Evolutionary conservation across 2,329 filamentous ascomycete species (phyloP).

Genomic region (Lachnellula arida): DNA sequence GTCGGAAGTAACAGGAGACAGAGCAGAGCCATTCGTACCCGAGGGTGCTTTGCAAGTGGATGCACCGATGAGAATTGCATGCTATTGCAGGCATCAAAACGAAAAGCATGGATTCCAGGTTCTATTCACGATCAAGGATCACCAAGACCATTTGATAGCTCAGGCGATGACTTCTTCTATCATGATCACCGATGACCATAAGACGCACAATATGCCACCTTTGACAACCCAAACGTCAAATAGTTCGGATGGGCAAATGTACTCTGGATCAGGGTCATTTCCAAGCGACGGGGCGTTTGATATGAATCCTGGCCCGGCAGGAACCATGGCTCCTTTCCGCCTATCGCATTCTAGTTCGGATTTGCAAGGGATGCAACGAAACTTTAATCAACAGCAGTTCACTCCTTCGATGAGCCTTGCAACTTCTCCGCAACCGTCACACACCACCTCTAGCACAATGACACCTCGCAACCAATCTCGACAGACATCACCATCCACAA

Average conservation of each 20-base stretch:
- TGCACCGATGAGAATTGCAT: slow-evolving; percentile 91
- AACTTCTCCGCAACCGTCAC: slow-evolving; percentile 36
- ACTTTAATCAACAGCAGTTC: slow-evolving; percentile 34
- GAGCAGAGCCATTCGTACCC: slow-evolving; percentile 42
- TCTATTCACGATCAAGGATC: slow-evolving; percentile 91
- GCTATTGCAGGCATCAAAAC: slow-evolving; percentile 91
- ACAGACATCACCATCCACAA: slow-evolving; percentile 64
- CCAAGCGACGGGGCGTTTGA: slow-evolving; percentile 26
- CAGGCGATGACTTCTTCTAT: slow-evolving; percentile 85
- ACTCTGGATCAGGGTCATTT: slow-evolving; percentile 41
- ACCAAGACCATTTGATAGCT: slow-evolving; percentile 68
- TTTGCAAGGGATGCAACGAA: slow-evolving; percentile 53
- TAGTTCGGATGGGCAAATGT: slow-evolving; percentile 31
- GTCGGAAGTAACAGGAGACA: slow-evolving; percentile 41
- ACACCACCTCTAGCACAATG: slow-evolving; percentile 40
- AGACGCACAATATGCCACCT: slow-evolving; percentile 60
- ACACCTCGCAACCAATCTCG: slow-evolving; percentile 63
- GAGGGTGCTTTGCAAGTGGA: slow-evolving; percentile 71
- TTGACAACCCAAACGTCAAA: slow-evolving; percentile 29
- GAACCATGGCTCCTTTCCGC: slow-evolving; percentile 43
- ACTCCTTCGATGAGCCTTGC: slow-evolving; percentile 22
- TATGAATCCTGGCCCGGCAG: slow-evolving; percentile 18
- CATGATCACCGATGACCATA: slow-evolving; percentile 98
- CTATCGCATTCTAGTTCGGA: slow-evolving; percentile 60
- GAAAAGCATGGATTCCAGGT: slow-evolving; percentile 91